Conservation (phyloP, 228 moss, liverwort and hornwort genomes). For the Sphagnum fallax region DNA sequence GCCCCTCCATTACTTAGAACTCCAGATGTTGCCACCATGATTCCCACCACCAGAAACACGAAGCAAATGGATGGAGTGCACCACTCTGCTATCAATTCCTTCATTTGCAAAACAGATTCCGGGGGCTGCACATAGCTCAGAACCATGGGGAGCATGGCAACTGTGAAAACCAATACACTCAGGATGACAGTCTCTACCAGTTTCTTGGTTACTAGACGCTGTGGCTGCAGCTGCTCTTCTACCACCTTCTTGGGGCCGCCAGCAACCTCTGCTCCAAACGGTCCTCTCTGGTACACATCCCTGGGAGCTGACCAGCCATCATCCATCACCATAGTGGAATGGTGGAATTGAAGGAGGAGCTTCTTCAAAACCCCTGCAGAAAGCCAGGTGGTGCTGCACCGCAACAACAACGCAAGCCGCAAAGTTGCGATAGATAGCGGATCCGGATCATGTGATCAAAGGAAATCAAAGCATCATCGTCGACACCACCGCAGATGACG, state of each 20-base stretch:
- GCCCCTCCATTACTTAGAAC: conserved; percentile 12
- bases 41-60: conserved; percentile 37
- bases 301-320: too few relatives aligned
- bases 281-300: too few relatives aligned
- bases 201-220: conserved; percentile 4
- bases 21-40: conserved; percentile 32
- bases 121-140: conserved; percentile 34
- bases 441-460: too few relatives aligned
- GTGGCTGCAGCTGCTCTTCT: background rate
- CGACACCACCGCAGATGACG: too few relatives aligned
- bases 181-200: conserved; percentile 25
- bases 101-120: conserved; percentile 22
- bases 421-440: too few relatives aligned
- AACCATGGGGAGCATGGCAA: conserved; percentile 29
- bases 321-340: too few relatives aligned
- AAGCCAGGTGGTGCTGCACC: too few relatives aligned
- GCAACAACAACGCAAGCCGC: too few relatives aligned
- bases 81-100: conserved; percentile 43
- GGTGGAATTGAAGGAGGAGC: too few relatives aligned
- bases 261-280: too few relatives aligned
- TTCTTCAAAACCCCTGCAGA: too few relatives aligned
- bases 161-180: conserved; percentile 16
- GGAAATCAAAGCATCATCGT: too few relatives aligned
- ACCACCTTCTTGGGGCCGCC: background rate
- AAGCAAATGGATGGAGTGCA: conserved; percentile 52